Evolutionary conservation across 805 yeast genomes (phyloP).

Genomic region (Candida easanensis): DNA sequence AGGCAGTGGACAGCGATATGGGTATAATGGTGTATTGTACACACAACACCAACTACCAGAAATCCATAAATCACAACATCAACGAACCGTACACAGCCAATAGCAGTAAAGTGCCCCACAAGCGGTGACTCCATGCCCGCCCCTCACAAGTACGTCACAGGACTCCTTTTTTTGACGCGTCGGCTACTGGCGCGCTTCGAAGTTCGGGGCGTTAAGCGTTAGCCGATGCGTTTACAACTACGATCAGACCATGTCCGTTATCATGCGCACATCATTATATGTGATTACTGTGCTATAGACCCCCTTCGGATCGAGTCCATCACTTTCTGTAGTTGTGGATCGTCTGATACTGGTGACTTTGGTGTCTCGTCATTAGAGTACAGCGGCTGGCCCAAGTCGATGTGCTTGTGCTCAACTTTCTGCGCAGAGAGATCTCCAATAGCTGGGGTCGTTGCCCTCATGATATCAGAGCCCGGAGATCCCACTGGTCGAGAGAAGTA

Average conservation of each 20-base stretch:
- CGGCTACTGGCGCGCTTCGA: too few species aligned
- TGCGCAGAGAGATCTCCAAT: conserved; percentile 16
- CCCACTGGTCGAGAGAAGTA: neutral
- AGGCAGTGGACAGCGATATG: too few species aligned
- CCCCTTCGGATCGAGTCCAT: conserved; percentile 11
- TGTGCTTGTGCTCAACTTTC: conserved; percentile 5
- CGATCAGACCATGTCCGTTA: too few species aligned
- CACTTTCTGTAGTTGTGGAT: conserved; percentile 4
- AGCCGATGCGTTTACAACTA: neutral
- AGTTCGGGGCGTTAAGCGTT: too few species aligned
- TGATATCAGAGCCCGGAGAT: neutral
- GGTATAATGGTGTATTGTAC: too few species aligned
- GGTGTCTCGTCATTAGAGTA: conserved; percentile 6
- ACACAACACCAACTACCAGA: too few species aligned
- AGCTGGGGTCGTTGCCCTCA: conserved; percentile 21
- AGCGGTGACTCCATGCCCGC: neutral
- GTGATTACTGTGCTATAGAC: conserved; percentile 1
- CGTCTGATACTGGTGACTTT: neutral
- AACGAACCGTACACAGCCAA: too few species aligned
- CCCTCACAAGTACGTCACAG: neutral
- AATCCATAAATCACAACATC: too few species aligned
- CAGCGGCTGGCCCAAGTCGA: conserved; percentile 13
- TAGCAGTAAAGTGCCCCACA: too few species aligned
- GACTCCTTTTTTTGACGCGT: too few species aligned
- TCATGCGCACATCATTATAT: too few species aligned